phyloP scores from a whole-genome alignment of 306 rosid genomes.

The Urtica urens region DNA sequence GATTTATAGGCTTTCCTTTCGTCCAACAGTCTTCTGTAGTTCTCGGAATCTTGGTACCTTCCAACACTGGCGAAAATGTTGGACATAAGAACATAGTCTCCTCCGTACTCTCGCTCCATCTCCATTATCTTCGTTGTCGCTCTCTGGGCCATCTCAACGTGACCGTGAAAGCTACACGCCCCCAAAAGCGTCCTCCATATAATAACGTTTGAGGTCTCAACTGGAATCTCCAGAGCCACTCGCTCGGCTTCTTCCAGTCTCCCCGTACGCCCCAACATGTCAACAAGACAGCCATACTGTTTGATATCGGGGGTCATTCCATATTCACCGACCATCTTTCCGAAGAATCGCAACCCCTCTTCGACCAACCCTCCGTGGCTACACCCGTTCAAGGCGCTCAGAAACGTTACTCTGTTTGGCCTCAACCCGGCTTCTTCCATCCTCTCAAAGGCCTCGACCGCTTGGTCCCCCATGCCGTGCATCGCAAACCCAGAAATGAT shows the following conservation, averaged over 20 bases:
- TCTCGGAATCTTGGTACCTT: constrained; percentile 52
- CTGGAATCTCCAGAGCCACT: constrained; percentile 47
- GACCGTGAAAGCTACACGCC: constrained; percentile 54
- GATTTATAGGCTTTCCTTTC: constrained; percentile 37
- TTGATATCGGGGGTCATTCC: constrained; percentile 39
- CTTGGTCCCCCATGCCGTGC: constrained; percentile 59
- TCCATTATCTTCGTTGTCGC: constrained; percentile 40
- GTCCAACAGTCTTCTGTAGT: constrained; percentile 49
- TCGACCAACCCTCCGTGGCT: constrained; percentile 70
- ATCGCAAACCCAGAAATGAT: constrained; percentile 50
- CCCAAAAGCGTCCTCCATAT: constrained; percentile 68
- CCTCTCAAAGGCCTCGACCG: constrained; percentile 29
- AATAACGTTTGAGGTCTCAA: constrained; percentile 39
- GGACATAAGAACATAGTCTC: constrained; percentile 80
- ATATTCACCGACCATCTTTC: constrained; percentile 39
- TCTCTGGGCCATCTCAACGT: constrained; percentile 52
- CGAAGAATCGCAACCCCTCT: constrained; percentile 51
- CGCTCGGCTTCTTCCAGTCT: constrained; percentile 63
- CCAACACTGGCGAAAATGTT: constrained; percentile 64
- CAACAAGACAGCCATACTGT: constrained; percentile 66
- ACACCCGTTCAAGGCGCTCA: constrained; percentile 57
- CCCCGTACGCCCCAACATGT: constrained; percentile 63
- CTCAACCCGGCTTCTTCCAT: constrained; percentile 51
- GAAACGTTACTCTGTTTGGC: constrained; percentile 47
- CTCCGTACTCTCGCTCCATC: constrained; percentile 47